Percentiles rank a stretch among this genome's conserved stretches.
phyloP scores from a whole-genome alignment of 2,329 filamentous ascomycete genomes.

The Bisporella sp. region DNA sequence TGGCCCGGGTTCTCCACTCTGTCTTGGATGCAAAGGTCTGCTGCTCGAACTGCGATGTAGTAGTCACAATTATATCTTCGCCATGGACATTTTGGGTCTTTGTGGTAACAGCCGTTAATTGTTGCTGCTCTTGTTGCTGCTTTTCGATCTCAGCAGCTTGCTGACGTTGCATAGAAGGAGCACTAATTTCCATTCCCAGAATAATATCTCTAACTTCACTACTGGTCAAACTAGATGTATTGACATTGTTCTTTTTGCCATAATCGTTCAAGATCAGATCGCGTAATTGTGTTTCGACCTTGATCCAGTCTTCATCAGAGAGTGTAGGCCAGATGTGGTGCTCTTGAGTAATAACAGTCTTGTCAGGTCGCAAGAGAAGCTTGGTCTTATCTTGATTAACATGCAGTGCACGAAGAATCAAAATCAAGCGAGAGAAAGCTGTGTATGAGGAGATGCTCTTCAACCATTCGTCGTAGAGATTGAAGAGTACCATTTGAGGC shows the following conservation, averaged over 20 bases:
- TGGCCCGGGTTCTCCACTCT: constrained; percentile 94
- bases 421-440: constrained; percentile 88
- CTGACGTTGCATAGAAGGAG: constrained; percentile 95
- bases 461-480: constrained; percentile 96
- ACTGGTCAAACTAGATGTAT: constrained; percentile 90
- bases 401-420: constrained; percentile 90
- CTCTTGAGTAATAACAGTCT: constrained; percentile 95
- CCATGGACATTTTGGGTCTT: constrained; percentile 97
- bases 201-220: constrained; percentile 98
- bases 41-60: constrained; percentile 95
- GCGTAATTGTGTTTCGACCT: constrained; percentile 93
- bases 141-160: constrained; percentile 98
- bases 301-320: constrained; percentile 96
- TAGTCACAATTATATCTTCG: constrained; percentile 97
- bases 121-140: constrained; percentile 93
- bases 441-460: constrained; percentile 99
- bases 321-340: constrained; percentile 98
- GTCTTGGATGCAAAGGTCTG: constrained; percentile 98
- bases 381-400: constrained; percentile 99
- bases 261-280: constrained; percentile 98
- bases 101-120: constrained; percentile 93
- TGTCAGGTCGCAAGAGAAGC: constrained; percentile 87
- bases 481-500: constrained; percentile 99
- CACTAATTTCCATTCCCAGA: constrained; percentile 98
- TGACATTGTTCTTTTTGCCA: constrained; percentile 99